Conservation (phyloP, 192 early-diverging fungal species). For the Coemansia sp. region DNA sequence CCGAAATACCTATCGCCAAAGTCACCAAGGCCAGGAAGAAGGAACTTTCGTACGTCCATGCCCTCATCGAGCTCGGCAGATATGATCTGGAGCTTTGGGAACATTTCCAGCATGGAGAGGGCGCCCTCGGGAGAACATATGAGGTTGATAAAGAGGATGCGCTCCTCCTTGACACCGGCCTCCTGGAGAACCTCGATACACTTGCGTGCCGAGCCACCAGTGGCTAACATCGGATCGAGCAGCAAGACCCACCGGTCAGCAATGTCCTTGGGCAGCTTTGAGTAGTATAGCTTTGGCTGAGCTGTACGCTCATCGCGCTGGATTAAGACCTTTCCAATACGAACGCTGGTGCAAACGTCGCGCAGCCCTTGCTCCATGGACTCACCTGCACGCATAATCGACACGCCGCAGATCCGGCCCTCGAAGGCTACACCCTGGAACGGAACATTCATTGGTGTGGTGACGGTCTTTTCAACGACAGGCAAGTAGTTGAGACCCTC, state of each 20-base stretch:
- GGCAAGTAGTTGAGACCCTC: slow-evolving; percentile 93
- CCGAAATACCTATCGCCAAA: slow-evolving; percentile 92
- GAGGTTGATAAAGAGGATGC: slow-evolving; percentile 90
- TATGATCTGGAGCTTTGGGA: slow-evolving; percentile 83
- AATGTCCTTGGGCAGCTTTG: slow-evolving; percentile 89
- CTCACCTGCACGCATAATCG: slow-evolving; percentile 97
- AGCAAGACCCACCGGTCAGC: slow-evolving; percentile 77
- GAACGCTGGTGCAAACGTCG: slow-evolving; percentile 82
- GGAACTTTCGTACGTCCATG: slow-evolving; percentile 81
- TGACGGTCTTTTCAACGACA: slow-evolving; percentile 73
- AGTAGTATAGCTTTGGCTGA: slow-evolving; percentile 86
- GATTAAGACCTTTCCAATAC: slow-evolving; percentile 95
- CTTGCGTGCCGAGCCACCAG: slow-evolving; percentile 91
- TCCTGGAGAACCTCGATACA: slow-evolving; percentile 86
- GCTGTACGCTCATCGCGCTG: slow-evolving; percentile 95
- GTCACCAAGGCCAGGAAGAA: slow-evolving; percentile 89
- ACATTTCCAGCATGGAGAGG: slow-evolving; percentile 63
- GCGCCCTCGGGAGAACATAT: slow-evolving; percentile 87
- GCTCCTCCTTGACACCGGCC: slow-evolving; percentile 78
- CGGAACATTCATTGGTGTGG: slow-evolving; percentile 74
- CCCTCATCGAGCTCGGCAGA: slow-evolving; percentile 84
- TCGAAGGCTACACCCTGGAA: slow-evolving; percentile 76
- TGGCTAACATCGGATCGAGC: slow-evolving; percentile 96
- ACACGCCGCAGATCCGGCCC: slow-evolving; percentile 90
- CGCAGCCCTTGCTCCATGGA: slow-evolving; percentile 84